Conservation (phyloP, 148 eudicot species). For the Vaccinium myrtillus region DNA sequence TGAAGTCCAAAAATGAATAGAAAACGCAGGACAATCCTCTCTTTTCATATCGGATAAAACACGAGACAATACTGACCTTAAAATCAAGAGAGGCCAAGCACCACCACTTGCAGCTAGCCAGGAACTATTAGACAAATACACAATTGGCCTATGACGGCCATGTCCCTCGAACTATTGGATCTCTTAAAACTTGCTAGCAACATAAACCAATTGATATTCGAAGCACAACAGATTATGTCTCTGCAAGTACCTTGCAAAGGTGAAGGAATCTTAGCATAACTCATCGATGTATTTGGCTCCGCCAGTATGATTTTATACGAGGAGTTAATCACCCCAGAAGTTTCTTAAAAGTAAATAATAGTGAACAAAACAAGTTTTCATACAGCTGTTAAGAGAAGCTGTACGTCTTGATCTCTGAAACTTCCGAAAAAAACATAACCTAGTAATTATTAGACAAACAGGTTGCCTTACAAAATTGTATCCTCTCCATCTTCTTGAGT, state of each 20-base stretch:
- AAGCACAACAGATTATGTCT: neutral
- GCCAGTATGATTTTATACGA: neutral
- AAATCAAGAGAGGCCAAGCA: neutral
- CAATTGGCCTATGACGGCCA: neutral
- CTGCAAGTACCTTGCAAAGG: neutral
- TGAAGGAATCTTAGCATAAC: neutral
- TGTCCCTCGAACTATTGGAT: neutral
- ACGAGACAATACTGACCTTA: neutral
- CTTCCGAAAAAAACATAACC: neutral
- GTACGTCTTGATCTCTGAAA: neutral
- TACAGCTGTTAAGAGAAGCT: neutral
- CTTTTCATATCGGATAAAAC: neutral
- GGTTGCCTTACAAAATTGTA: constrained; percentile 13
- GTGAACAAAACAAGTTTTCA: neutral
- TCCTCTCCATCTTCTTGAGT: neutral
- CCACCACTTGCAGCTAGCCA: neutral
- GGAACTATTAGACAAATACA: neutral
- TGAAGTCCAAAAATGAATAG: neutral
- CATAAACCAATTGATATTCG: neutral
- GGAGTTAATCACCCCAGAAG: neutral
- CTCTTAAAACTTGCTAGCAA: neutral
- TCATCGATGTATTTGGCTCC: neutral
- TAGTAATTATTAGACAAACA: neutral
- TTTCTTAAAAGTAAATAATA: neutral
- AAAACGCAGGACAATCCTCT: neutral